Conservation (phyloP, 768 basidiomycete species). For the Lactarius vividus region DNA sequence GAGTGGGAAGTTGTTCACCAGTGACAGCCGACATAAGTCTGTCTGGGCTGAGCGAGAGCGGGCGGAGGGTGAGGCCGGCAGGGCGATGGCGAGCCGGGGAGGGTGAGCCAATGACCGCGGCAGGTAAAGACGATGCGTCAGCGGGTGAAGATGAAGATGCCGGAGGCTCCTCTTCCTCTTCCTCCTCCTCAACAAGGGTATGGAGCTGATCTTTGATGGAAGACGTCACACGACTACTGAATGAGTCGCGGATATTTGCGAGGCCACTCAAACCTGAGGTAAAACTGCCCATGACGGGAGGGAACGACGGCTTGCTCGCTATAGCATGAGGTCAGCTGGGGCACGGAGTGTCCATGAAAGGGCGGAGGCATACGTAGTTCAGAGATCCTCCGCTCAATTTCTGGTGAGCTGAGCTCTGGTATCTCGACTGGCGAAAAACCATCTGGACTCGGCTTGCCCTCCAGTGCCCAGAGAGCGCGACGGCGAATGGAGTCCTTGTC, state of each 20-base stretch:
- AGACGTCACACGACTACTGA: conserved; percentile 65
- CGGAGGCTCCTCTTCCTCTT: conserved; percentile 71
- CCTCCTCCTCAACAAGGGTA: conserved; percentile 82
- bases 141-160: conserved; percentile 29
- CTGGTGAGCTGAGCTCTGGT: conserved; percentile 66
- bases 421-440: conserved; percentile 79
- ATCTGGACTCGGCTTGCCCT: conserved; percentile 70
- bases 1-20: conserved; percentile 30
- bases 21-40: conserved; percentile 38
- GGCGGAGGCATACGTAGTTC: conserved; percentile 59
- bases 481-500: conserved; percentile 79
- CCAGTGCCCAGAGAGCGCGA: conserved; percentile 81
- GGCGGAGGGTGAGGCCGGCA: conserved; percentile 63
- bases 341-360: conserved; percentile 1
- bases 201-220: conserved; percentile 73
- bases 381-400: conserved; percentile 53
- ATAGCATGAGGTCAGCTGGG: background rate
- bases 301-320: conserved; percentile 64
- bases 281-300: conserved; percentile 47
- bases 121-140: conserved; percentile 17
- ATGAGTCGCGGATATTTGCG: conserved; percentile 74
- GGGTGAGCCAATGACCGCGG: conserved; percentile 29
- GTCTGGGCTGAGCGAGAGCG: conserved; percentile 65
- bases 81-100: conserved; percentile 57
- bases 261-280: conserved; percentile 42